Base-by-base conservation (phyloP, 2,329 filamentous ascomycete species). In the Penicillium sp. region DNA sequence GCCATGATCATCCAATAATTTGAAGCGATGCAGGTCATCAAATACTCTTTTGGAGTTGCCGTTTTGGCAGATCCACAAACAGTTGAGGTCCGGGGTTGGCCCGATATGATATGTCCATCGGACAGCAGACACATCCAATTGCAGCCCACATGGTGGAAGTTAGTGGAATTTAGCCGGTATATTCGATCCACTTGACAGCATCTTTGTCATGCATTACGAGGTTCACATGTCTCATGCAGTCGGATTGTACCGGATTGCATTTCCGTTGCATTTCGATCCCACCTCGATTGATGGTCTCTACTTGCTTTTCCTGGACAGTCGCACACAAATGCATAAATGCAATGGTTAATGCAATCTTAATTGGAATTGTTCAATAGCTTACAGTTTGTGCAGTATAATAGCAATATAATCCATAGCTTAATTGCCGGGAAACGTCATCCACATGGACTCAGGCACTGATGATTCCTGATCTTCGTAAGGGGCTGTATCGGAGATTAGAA, bases 1-100 rank as follows among this genome's bases (percentile, higher is more conserved):
- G 35, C 46, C 34, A 51, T 51, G 47, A 55, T 55, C 52, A 23
- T 29, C 41, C 52, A 51, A 55, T 51, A 51, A 55, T 55, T 55
- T 35, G 13, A 23, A n/a, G 5, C 12, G 2, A 31, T 38, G 32
- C 12, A 4, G 25, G n/a, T 13, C 21, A n/a, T 21, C 9, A 13
- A 31, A 32, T 38, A 23, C 27, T 39, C 7, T 10, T 37, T 23
- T 4, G 2, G 15, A 10, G 6, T 23, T 8, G 6, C 29, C 25
- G 40, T 18, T 35, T 34, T n/a, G 16, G 41, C 12, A 29, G 9
- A 23, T 27, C 23, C 15, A 27, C 25, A 18, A 10, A 13, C 41
- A 13, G 25, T 42, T n/a, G 5, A 23, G 29, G 29, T 16, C 18
- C 23, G 29, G 12, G 37, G 37, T 41, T 34, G 18, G 2, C n/a